Base-by-base conservation (phyloP, 2,329 filamentous ascomycete species). In the Trichophyton benhamiae region DNA sequence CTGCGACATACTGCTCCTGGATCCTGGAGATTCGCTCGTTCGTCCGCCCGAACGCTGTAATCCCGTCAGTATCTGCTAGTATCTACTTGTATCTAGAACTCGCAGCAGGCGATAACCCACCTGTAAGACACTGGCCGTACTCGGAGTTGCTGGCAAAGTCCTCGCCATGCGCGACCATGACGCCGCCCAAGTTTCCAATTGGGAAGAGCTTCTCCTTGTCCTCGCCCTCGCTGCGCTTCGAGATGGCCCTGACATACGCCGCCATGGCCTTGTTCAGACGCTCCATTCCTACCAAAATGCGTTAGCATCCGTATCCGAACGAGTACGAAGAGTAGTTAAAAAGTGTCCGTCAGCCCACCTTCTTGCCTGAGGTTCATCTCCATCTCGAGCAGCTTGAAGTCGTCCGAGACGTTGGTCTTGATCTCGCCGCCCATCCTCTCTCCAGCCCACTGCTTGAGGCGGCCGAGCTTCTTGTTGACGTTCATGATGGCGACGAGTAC, bases 381-480 rank as follows among this genome's bases (percentile, higher is more conserved):
- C 61, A 83, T 80, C 77, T 97, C 91, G 68, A 97, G 78, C 63
- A 83, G 83, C 77, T 89, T 95, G 82, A 97, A 97, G 70, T 96
- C 88, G 59, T 97, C 91, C 0, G 89, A 88, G 65, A 90, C 85
- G 72, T 81, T 84, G 8, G 92, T 96, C 78, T 91, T 94, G 76
- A 86, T 83, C 76, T 96, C 91, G 66, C 84, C 84, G 68, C 92
- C 92, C 89, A 97, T 96, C 77, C 91, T 89, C 78, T 97, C 92
- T 67, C 90, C 90, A 42, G 91, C 90, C 92, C 92, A 97, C 87
- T 97, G 92, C 79, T 92, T 95, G 80, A 95, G 87, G 71, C 92
- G 87, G 77, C 91, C 92, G 72, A 97, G 85, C 74, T 95, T 96
- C 81, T 95, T 96, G 76, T 84, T 86, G 74, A 86, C 79, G 69